These are phyloP conservation scores for Chalara sp. DNA, from an alignment of 2,329 filamentous ascomycete species.

Conservation along the genomic window DNA sequence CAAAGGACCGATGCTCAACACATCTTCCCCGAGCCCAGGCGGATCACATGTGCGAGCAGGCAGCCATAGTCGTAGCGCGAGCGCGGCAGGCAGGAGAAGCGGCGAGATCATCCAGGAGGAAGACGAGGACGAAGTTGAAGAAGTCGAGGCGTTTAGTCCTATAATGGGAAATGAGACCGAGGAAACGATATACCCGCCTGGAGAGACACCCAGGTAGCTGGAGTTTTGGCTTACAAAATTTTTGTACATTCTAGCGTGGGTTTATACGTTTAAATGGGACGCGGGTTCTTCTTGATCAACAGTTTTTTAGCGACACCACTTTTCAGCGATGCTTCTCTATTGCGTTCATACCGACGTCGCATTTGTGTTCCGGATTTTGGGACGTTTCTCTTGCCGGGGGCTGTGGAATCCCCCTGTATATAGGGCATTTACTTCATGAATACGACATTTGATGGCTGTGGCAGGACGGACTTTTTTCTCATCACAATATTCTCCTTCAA, in stretches of 20 bases:
- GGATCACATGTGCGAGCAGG: slow-evolving; percentile 20
- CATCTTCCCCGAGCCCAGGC: slow-evolving; percentile 16
- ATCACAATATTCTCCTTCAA: no score
- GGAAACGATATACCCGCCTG: slow-evolving; percentile 20
- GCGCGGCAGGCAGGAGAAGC: slow-evolving; percentile 59
- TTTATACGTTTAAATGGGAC: no score
- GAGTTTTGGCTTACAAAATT: not conserved
- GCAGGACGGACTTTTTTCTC: no score
- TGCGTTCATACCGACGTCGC: no score
- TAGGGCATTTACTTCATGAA: no score
- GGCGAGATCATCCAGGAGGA: slow-evolving; percentile 54
- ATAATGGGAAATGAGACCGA: slow-evolving; percentile 28
- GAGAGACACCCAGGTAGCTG: slow-evolving; percentile 5
- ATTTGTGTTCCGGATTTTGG: no score
- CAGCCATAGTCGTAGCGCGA: slow-evolving; percentile 48
- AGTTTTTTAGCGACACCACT: no score
- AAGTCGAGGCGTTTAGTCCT: slow-evolving; percentile 46
- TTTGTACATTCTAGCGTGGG: not conserved
- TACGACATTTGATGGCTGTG: no score
- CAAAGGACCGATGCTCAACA: slow-evolving; percentile 67
- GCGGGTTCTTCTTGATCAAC: no score
- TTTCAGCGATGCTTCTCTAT: no score
- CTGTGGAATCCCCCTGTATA: no score
- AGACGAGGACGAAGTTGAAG: slow-evolving; percentile 10
- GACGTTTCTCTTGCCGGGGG: no score